Base-by-base conservation (phyloP, 768 basidiomycete species). In the Podaxis pistillaris region DNA sequence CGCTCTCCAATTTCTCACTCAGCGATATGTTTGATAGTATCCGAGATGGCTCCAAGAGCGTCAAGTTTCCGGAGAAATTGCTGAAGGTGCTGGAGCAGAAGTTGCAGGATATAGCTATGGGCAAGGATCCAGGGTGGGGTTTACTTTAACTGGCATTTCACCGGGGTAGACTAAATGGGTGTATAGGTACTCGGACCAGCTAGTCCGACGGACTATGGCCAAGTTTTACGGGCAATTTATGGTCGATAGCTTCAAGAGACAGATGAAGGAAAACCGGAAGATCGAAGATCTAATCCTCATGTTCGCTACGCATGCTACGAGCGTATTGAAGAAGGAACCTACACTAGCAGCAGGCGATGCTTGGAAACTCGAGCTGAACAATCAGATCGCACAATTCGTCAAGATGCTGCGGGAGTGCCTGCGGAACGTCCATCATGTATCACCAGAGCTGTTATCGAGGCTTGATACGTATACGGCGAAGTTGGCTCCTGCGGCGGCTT, bases 201-300 rank as follows among this genome's bases (percentile, higher is more conserved):
- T 94, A 36, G 88, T 95, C 17, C 86, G 96, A 33, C 83, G 93
- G 60, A 94, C 93, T 1, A 90, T 96, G 82, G 96, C 89, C 60
- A 89, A 91, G 37, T 98, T 98, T 74, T 98, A 95, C 72, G 90
- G 89, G 12, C 92, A 94, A 64, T 93, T 92, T 73, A 87, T 89
- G 73, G 87, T 91, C 62, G 90, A 93, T 28, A 82, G 81, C 41
- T 96, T 97, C 79, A 87, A 90, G 62, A 83, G 86, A 38, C 91
- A 95, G 68, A 90, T 98, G 86, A 93, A 94, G 75, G 96, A 98
- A 73, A 96, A 93, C 73, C 85, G 97, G 51, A 97, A 96, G 78
- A 93, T 98, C 41, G 97, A 99, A 76, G 95, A 98, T 66, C 88
- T 99, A 59, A 96, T 99, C 63, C 81, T 99, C 56, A 91, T 92